Conservation (phyloP, 2,329 filamentous ascomycete genomes). For the Aspergillus persii region DNA sequence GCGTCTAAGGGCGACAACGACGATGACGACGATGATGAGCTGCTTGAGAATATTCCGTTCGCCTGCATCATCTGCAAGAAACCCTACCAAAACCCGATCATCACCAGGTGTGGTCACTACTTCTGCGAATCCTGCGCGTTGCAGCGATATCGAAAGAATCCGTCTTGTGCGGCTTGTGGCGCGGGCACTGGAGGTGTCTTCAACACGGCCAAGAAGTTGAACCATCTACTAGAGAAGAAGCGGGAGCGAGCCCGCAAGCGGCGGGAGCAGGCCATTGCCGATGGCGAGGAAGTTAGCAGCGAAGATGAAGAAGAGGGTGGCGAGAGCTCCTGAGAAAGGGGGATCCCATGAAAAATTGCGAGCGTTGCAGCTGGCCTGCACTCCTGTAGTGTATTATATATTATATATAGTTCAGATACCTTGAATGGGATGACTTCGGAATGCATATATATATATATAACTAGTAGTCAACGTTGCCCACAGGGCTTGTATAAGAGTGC, state of each 20-base stretch:
- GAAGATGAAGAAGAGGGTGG: slow-evolving; percentile 46
- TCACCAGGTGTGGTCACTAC: slow-evolving; percentile 92
- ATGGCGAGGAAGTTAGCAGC: slow-evolving; percentile 51
- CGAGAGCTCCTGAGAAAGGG: not conserved
- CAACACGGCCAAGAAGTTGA: slow-evolving; percentile 79
- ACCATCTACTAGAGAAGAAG: slow-evolving; percentile 73
- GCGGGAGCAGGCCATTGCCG: slow-evolving; percentile 53
- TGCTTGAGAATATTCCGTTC: slow-evolving; percentile 83
- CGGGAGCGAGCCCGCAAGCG: slow-evolving; percentile 55
- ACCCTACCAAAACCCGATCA: slow-evolving; percentile 73
- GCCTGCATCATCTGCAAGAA: slow-evolving; percentile 83
- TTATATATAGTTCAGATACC: not conserved
- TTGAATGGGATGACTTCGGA: not conserved
- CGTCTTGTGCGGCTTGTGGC: slow-evolving; percentile 81
- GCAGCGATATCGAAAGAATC: slow-evolving; percentile 80
- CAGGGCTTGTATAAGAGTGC: too few species aligned
- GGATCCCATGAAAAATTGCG: not conserved
- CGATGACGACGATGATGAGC: slow-evolving; percentile 62
- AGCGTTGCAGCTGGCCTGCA: slow-evolving; percentile 5
- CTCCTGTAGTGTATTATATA: not conserved
- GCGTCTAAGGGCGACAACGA: slow-evolving; percentile 48
- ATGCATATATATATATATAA: too few species aligned
- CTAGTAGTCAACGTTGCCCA: too few species aligned
- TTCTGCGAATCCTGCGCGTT: slow-evolving; percentile 92
- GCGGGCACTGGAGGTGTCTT: slow-evolving; percentile 85